Evolutionary conservation across 768 basidiomycete species (phyloP), one percentile per base, ranked within the genome.

Genomic region (Kwoniella newhampshirensis): DNA sequence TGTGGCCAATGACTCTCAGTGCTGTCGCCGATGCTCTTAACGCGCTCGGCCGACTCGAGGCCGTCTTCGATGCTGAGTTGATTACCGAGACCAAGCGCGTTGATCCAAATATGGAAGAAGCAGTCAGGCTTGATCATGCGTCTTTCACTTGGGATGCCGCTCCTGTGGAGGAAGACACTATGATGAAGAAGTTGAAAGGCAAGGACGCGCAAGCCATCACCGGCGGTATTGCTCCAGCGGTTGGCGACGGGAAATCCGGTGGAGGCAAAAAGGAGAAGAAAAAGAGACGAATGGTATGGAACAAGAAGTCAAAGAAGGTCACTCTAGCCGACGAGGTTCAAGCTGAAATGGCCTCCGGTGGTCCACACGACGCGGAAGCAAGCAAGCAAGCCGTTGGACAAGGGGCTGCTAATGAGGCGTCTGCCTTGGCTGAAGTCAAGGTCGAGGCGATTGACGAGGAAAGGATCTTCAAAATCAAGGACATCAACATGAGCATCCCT

Each of bases 81-180:
- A 78, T 88, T 6, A 80, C 82, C 3, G 84, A 87, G 44, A 81
- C 81, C 0, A 81, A 83, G 49, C 67, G 79, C 4, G 77, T 84
- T 15, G 85, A 91, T 65, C 74, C 75, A 0, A 68, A 79, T 13
- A 72, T 88, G 26, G 79, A 83, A n/a, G 75, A 78, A 28, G 93
- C 90, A 1, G 67, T 96, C 51, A 80, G 82, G 54, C 82, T 89
- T 42, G 79, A 82, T 45, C 80, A 82, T 51, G 91, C 84, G 4
- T 82, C 84, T 11, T 94, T 94, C 77, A 84, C 85, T 0, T 97
- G 93, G 93, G 92, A 96, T 66, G 81, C 84, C 3, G 83, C 87
- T 0, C 75, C 76, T 6, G 40, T 70, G 21, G 63, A 61, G 18
- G 64, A 63, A 36, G 71, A 66, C 32, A 79, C 76, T 56, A 65